These are phyloP conservation scores for Obba rivulosa DNA, from an alignment of 768 basidiomycete genomes.

Conservation along the genomic window DNA sequence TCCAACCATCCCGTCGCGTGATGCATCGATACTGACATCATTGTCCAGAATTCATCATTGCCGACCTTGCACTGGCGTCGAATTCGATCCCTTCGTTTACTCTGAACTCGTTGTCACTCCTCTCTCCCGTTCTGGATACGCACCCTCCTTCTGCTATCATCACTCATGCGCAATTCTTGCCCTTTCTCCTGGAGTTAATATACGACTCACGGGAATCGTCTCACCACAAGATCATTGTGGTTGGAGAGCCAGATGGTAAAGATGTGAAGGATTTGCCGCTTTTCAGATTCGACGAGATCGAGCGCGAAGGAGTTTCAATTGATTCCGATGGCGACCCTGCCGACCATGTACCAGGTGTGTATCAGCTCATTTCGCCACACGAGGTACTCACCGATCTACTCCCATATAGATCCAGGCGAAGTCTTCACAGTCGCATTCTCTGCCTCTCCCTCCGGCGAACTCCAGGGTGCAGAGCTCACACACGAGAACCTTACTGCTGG, in stretches of 20 bases:
- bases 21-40: constrained; percentile 5
- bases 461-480: constrained; percentile 64
- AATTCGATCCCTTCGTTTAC: constrained; percentile 67
- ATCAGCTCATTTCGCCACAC: too few species aligned
- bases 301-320: constrained; percentile 50
- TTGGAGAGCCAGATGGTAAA: constrained; percentile 55
- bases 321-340: constrained; percentile 16
- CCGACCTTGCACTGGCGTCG: constrained; percentile 73
- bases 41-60: constrained; percentile 66
- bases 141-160: constrained; percentile 74
- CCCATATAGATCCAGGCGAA: constrained; percentile 46
- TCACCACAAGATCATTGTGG: constrained; percentile 59
- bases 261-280: constrained; percentile 46
- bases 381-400: neutral
- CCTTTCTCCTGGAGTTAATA: constrained; percentile 64
- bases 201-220: constrained; percentile 50
- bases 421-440: constrained; percentile 69
- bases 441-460: constrained; percentile 41
- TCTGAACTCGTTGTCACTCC: constrained; percentile 50
- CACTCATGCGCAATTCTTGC: constrained; percentile 59
- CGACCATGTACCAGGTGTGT: constrained; percentile 50
- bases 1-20: neutral
- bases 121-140: constrained; percentile 58
- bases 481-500: constrained; percentile 88
- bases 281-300: constrained; percentile 63